A percentile compares a stretch with the other conserved stretches of the same genome.
Conservation (phyloP, 805 yeast species). For the Wickerhamomyces bisporus region DNA sequence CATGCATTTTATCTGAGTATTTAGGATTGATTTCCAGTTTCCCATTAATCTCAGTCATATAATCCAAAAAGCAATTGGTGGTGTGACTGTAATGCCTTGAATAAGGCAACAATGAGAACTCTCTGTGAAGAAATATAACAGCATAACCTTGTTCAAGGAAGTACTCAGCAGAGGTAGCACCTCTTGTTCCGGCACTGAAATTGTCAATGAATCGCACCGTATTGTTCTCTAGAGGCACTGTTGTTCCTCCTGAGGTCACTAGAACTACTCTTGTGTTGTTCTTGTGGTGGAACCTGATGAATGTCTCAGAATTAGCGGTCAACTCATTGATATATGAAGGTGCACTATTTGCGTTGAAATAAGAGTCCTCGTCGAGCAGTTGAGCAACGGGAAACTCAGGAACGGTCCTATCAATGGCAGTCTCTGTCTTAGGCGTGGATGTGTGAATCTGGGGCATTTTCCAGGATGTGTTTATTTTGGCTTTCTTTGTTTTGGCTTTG, state of each 20-base stretch:
- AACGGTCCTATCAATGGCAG: slow-evolving; percentile 76
- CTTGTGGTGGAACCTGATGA: slow-evolving; percentile 50
- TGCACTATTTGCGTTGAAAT: slow-evolving; percentile 65
- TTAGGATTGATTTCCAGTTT: slow-evolving; percentile 56
- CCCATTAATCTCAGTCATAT: slow-evolving; percentile 54
- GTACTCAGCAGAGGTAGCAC: slow-evolving; percentile 93
- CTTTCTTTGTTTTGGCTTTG: background rate
- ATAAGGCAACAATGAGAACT: slow-evolving; percentile 86
- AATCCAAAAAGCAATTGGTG: slow-evolving; percentile 81
- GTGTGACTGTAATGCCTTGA: slow-evolving; percentile 87
- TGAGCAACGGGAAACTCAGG: slow-evolving; percentile 79
- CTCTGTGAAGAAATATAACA: slow-evolving; percentile 88
- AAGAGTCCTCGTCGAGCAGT: slow-evolving; percentile 63
- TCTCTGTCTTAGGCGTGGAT: slow-evolving; percentile 58
- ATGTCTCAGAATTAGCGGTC: slow-evolving; percentile 49
- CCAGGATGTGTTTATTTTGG: too few relatives aligned
- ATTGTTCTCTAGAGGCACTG: slow-evolving; percentile 94
- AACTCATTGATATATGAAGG: slow-evolving; percentile 71
- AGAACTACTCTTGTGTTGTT: slow-evolving; percentile 56
- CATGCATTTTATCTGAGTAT: slow-evolving; percentile 56
- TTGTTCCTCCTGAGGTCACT: slow-evolving; percentile 96
- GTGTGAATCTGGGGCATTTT: slow-evolving; percentile 41
- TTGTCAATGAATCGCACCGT: slow-evolving; percentile 96
- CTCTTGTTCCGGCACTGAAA: slow-evolving; percentile 96
- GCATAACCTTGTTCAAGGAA: slow-evolving; percentile 83